Conservation (phyloP, 352 stramenopile genomes). For the Pythium oligandrum region DNA sequence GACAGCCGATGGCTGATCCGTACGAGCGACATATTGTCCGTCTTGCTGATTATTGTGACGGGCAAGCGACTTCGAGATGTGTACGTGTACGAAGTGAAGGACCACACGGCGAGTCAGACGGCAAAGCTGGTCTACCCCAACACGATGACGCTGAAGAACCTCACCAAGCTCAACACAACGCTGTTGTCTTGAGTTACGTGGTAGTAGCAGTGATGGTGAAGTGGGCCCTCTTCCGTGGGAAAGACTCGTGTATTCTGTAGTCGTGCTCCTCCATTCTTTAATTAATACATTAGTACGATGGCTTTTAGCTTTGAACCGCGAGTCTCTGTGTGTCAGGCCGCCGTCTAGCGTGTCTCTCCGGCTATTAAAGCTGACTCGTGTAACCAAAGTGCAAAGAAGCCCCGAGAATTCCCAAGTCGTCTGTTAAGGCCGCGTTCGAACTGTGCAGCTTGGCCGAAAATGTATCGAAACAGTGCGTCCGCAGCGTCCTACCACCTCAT, state of each 20-base stretch:
- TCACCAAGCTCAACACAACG: conserved; percentile 27
- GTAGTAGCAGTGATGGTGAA: too few relatives aligned
- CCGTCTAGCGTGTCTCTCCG: too few relatives aligned
- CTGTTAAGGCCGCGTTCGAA: too few relatives aligned
- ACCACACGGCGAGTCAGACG: conserved; percentile 25
- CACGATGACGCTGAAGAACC: conserved; percentile 31
- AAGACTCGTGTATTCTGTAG: too few relatives aligned
- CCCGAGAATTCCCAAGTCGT: too few relatives aligned
- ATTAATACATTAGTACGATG: background rate
- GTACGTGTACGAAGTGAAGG: conserved; percentile 29
- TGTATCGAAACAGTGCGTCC: too few relatives aligned
- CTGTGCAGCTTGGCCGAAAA: too few relatives aligned
- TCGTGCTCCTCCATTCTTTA: too few relatives aligned
- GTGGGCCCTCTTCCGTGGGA: too few relatives aligned
- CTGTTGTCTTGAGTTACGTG: conserved; percentile 11
- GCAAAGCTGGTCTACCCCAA: conserved; percentile 38
- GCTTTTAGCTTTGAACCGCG: background rate
- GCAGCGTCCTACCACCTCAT: too few relatives aligned
- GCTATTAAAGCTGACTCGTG: too few relatives aligned
- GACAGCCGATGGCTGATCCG: background rate
- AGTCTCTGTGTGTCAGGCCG: background rate
- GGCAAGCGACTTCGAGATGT: conserved; percentile 20
- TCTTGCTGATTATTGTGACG: conserved; percentile 14
- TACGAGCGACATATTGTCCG: background rate
- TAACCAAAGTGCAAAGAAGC: too few relatives aligned